Evolutionary conservation across 73 alveolate genomes (phyloP), one percentile per base, ranked within the genome.

Genomic region (Blepharisma japonicum): DNA sequence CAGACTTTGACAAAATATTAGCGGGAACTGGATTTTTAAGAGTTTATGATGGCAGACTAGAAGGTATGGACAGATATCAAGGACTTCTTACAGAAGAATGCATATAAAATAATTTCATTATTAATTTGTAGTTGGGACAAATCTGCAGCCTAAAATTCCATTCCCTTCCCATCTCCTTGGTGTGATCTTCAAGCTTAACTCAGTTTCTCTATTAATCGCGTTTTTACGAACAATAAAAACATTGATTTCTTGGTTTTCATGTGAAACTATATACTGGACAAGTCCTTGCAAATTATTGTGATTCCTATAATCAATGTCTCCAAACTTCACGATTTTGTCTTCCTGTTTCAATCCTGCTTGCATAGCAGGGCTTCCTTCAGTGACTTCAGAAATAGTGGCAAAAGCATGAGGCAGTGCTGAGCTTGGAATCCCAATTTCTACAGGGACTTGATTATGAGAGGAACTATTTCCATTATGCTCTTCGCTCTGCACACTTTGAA

Each of bases 151-250:
- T 46, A 92, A 83, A 71, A 88, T 90, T 6, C 98, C 98, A 67
- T 88, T 84, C 72, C 98, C 98, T 49, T 81, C 89, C 98, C 98
- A 92, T 78, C 82, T 83, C 68, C 80, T 88, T 20, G 97, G 98
- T n/a, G 68, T 82, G 53, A 89, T 72, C 45, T 48, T 61, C 68
- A 87, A 79, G 55, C 86, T 86, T 55, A 55, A 80, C 47, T 78
- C 89, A 61, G 18, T 78, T 83, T 87, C 71, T 81, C 92, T 77
- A 45, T 86, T 86, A 55, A 68, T 48, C 71, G 79, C 42, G 42
- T 32, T 81, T 87, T 85, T 91, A 74, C 99, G 93, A 38, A 90
- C 68, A 42, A 94, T 85, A 25, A 78, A 54, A 55, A 94, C 86
- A 55, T 92, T 84, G 18, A 94, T 88, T 38, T 87, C 89, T 56